Base-by-base conservation (phyloP, 257 asterid species). In the Primulina tabacum region DNA sequence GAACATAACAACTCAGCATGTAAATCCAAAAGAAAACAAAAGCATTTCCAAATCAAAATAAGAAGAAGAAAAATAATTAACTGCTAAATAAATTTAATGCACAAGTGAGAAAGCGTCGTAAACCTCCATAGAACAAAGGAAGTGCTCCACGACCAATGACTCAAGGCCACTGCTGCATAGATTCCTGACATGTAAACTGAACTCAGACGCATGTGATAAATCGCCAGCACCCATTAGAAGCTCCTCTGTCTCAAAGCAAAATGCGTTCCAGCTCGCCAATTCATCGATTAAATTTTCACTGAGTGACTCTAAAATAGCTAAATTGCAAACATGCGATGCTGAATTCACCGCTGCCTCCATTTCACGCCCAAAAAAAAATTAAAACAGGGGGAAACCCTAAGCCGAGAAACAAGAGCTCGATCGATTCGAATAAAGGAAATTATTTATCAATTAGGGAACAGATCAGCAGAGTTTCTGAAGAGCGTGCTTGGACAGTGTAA, bases 121-220 rank as follows among this genome's bases (percentile, higher is more conserved):
- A 62, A 90, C 97, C 99, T 93, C 88, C 59, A 89, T 24, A 2
- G 89, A 76, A 71, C 84, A 68, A 75, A 90, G 84, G 74, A 93
- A 89, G 76, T 89, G 96, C 30, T 90, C 89, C 37, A 82, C 72
- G 33, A 87, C 75, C 7, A 93, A 87, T 70, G 92, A 77, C 61
- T 87, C 76, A 17, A 93, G 92, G 37, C 96, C 99, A 35, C 47
- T 77, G 58, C 71, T 66, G 77, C 87, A 82, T 14, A 90, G 86
- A 65, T 64, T 77, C 52, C 75, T 89, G 74, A 83, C 83, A 47
- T 74, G 82, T 47, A 79, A 69, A 75, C 67, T 77, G 18, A 90
- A 80, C 67, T 80, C 84, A 12, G 86, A 70, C 34, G 82, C 72
- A 35, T 71, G 71, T 57, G 84, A 81, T 33, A 79, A 71, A 71